Conservation (phyloP, 2,329 filamentous ascomycete genomes). For the Xylaria sp. region DNA sequence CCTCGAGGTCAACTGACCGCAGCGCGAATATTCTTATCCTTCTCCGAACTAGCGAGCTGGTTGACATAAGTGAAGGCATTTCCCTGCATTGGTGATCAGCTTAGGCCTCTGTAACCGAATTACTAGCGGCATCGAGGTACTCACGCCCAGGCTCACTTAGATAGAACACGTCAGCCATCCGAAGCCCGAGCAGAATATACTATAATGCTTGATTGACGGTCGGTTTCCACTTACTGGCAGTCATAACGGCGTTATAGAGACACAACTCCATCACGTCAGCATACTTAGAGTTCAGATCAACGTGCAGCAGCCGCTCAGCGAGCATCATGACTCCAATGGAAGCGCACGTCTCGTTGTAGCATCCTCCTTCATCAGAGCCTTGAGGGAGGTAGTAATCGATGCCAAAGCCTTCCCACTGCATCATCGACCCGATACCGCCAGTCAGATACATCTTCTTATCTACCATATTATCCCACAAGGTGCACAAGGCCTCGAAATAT, state of each 20-base stretch:
- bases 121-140: neutral
- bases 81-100: conserved; percentile 49
- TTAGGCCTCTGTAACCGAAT: neutral
- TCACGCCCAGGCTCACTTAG: conserved; percentile 61
- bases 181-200: neutral
- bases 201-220: neutral
- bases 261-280: conserved; percentile 70
- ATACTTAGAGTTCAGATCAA: conserved; percentile 64
- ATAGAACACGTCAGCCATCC: conserved; percentile 15
- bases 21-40: conserved; percentile 60
- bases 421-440: conserved; percentile 67
- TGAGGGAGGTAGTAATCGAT: conserved; percentile 69
- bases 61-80: conserved; percentile 71
- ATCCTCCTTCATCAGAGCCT: conserved; percentile 69
- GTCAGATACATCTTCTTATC: conserved; percentile 72
- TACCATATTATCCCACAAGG: conserved; percentile 70
- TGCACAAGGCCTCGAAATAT: conserved; percentile 55
- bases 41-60: conserved; percentile 65
- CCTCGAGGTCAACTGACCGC: conserved; percentile 44
- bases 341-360: conserved; percentile 71
- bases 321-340: conserved; percentile 71
- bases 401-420: conserved; percentile 71
- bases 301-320: conserved; percentile 64
- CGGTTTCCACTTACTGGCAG: conserved; percentile 49
- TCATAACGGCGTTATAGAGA: conserved; percentile 70